A percentile compares a stretch with the other conserved stretches of the same genome.
Evolutionary conservation across 2,329 filamentous ascomycete genomes (phyloP).

Genomic region (Alternaria atra): DNA sequence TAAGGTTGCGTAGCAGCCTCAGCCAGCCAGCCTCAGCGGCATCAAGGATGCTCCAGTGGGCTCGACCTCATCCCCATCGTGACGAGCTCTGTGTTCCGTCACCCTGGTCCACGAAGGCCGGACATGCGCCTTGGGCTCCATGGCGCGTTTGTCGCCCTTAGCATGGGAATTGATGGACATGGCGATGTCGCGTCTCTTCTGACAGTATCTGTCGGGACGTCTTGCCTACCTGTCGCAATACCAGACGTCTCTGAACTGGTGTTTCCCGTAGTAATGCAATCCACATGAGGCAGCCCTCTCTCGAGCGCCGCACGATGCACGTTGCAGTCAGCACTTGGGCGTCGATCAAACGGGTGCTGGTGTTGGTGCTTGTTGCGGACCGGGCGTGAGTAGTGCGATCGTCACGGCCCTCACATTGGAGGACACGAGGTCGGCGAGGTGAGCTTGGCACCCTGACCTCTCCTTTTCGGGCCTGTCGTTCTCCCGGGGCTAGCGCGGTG

Average conservation of each 20-base stretch:
- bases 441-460: slow-evolving; percentile 34
- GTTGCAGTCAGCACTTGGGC: slow-evolving; percentile 41
- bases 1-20: slow-evolving; percentile 22
- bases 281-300: slow-evolving; percentile 13
- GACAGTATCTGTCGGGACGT: not conserved
- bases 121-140: slow-evolving; percentile 22
- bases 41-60: slow-evolving; percentile 11
- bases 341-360: slow-evolving; percentile 53
- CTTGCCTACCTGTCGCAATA: not conserved
- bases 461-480: slow-evolving; percentile 42
- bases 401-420: slow-evolving; percentile 37
- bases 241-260: slow-evolving; percentile 9
- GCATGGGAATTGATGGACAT: not conserved
- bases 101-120: slow-evolving; percentile 26
- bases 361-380: slow-evolving; percentile 46
- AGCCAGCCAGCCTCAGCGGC: slow-evolving; percentile 26
- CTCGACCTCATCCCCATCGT: slow-evolving; percentile 4
- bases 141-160: not conserved
- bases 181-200: not conserved
- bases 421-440: slow-evolving; percentile 50
- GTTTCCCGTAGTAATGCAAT: slow-evolving; percentile 10
- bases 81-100: slow-evolving; percentile 22
- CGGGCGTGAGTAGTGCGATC: slow-evolving; percentile 46
- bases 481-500: slow-evolving; percentile 28
- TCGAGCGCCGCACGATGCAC: slow-evolving; percentile 41